Conservation (phyloP, 169 alveolate genomes). For the Condylostoma magnum region DNA sequence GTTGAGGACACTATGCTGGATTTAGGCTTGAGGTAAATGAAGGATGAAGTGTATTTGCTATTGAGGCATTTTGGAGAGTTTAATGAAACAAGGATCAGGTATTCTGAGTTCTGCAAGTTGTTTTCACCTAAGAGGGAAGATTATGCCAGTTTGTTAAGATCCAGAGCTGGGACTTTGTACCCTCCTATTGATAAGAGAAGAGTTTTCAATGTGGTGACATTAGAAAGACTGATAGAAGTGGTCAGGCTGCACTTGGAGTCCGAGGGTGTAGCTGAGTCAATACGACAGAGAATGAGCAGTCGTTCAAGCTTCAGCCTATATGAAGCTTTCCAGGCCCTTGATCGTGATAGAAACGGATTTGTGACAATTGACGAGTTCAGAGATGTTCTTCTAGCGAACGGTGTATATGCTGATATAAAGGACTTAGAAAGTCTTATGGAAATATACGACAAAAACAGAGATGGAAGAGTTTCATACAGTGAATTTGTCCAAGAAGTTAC, state of each 20-base stretch:
- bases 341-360: conserved; percentile 41
- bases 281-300: conserved; percentile 34
- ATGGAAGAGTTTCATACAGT: conserved; percentile 55
- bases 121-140: conserved; percentile 12
- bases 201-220: not conserved
- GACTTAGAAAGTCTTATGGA: conserved; percentile 28
- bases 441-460: conserved; percentile 60
- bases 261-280: conserved; percentile 5
- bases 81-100: conserved; percentile 18
- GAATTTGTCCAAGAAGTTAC: conserved; percentile 59
- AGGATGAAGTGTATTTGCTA: conserved; percentile 46
- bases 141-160: conserved; percentile 8
- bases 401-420: conserved; percentile 1
- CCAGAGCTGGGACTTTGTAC: not conserved
- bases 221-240: not conserved
- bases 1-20: conserved; percentile 37
- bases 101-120: conserved; percentile 10
- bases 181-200: conserved; percentile 11
- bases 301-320: conserved; percentile 41
- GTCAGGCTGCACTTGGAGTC: conserved; percentile 3
- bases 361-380: conserved; percentile 43
- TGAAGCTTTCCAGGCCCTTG: conserved; percentile 57
- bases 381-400: not conserved
- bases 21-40: conserved; percentile 35
- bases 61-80: conserved; percentile 38